Conservation (phyloP, 495 filamentous ascomycete genomes). For the Tuber borchii region DNA sequence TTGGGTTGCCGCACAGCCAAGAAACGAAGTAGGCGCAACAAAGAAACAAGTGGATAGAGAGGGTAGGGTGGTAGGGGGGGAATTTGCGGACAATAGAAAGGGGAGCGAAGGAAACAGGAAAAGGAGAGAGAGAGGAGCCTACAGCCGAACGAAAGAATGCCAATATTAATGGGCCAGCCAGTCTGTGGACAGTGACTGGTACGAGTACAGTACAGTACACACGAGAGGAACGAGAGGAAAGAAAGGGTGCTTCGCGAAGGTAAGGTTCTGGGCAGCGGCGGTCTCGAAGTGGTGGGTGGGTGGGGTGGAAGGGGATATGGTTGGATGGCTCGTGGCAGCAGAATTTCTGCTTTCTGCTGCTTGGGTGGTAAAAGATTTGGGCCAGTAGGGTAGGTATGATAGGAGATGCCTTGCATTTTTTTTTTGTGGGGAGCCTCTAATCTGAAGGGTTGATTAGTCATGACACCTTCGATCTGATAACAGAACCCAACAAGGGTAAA, state of each 20-base stretch:
- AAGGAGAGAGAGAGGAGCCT: background rate
- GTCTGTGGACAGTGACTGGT: background rate
- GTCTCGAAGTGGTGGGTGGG: slow-evolving; percentile 1
- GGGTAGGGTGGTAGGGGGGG: background rate
- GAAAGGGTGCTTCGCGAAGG: background rate
- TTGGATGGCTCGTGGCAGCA: background rate
- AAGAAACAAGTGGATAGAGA: background rate
- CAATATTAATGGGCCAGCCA: slow-evolving; percentile 2
- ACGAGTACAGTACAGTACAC: too few species aligned
- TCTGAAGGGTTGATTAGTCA: background rate
- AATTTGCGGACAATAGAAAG: background rate
- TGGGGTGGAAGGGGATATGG: background rate
- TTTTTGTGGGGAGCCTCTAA: background rate
- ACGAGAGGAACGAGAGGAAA: background rate
- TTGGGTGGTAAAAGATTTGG: background rate
- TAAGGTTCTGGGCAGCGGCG: background rate
- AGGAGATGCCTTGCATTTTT: background rate
- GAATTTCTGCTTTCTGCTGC: slow-evolving; percentile 1
- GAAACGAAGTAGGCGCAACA: slow-evolving; percentile 3
- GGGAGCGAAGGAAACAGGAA: background rate
- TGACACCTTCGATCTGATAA: background rate
- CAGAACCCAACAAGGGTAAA: background rate
- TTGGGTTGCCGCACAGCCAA: slow-evolving; percentile 1
- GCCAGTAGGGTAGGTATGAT: background rate
- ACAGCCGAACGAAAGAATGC: background rate